These are phyloP conservation scores for Malbranchea zuffiana DNA, from an alignment of 2,329 filamentous ascomycete genomes.

Conservation along the genomic window DNA sequence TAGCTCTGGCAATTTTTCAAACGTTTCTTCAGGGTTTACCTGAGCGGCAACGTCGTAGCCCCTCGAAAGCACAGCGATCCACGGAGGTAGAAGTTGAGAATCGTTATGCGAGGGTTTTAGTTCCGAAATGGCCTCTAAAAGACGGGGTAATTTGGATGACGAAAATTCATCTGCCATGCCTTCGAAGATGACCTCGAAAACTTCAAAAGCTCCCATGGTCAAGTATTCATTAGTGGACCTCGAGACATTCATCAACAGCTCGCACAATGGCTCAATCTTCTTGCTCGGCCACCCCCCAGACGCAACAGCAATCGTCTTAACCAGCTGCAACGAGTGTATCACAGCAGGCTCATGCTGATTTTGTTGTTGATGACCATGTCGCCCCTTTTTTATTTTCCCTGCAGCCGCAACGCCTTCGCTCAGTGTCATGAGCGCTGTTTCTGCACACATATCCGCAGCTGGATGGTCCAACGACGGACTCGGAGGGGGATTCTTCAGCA, in stretches of 20 bases:
- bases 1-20: conserved; percentile 74
- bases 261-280: conserved; percentile 86
- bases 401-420: conserved; percentile 57
- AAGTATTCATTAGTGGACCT: conserved; percentile 88
- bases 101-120: conserved; percentile 86
- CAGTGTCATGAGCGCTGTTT: conserved; percentile 73
- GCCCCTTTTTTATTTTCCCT: conserved; percentile 55
- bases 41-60: conserved; percentile 91
- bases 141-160: conserved; percentile 74
- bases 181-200: conserved; percentile 93
- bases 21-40: conserved; percentile 79
- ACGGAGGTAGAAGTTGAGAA: conserved; percentile 85
- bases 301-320: conserved; percentile 77
- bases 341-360: conserved; percentile 64
- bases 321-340: conserved; percentile 83
- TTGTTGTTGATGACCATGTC: conserved; percentile 33
- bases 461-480: conserved; percentile 90
- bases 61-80: conserved; percentile 89
- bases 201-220: conserved; percentile 91
- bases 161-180: conserved; percentile 81
- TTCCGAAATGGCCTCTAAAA: conserved; percentile 86
- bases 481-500: conserved; percentile 75
- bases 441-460: conserved; percentile 89
- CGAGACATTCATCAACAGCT: conserved; percentile 78
- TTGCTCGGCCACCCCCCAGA: conserved; percentile 93